Evolutionary conservation across 2,329 filamentous ascomycete genomes (phyloP).

Genomic region (Alternaria tenuissima): DNA sequence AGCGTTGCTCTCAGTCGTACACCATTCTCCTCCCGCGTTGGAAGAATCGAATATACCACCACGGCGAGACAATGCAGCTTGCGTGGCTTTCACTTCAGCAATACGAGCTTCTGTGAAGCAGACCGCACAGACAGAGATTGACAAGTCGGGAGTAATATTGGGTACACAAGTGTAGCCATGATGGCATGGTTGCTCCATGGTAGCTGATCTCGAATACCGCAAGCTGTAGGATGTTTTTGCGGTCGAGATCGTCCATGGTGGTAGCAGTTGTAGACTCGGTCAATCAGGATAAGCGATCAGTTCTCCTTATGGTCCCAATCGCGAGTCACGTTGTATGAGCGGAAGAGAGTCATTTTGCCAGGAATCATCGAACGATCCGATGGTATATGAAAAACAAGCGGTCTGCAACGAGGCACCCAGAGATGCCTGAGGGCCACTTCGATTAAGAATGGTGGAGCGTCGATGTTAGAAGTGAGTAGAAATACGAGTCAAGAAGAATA

Average conservation of each 20-base stretch:
- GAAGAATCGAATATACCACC: slow-evolving; percentile 21
- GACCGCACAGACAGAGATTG: slow-evolving; percentile 6
- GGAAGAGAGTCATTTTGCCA: background rate
- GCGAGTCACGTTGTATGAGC: background rate
- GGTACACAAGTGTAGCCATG: slow-evolving; percentile 4
- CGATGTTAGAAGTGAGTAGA: background rate
- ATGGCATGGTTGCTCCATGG: background rate
- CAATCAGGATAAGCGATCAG: background rate
- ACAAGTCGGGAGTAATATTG: background rate
- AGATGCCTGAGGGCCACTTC: background rate
- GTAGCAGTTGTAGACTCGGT: background rate
- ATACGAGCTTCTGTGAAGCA: slow-evolving; percentile 17
- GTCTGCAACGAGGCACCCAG: background rate
- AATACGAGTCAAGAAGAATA: background rate
- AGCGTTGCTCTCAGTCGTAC: background rate
- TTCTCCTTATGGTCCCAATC: background rate
- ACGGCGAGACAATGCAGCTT: slow-evolving; percentile 13
- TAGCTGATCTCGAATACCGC: background rate
- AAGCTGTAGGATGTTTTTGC: background rate
- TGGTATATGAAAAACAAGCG: background rate
- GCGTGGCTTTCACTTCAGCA: slow-evolving; percentile 12
- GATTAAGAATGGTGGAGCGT: background rate
- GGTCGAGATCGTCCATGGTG: background rate
- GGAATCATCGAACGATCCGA: background rate
- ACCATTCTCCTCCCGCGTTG: background rate